Percentiles rank a stretch among this genome's conserved stretches.
These are phyloP conservation scores for Boletus speciosus DNA, from an alignment of 768 basidiomycete genomes.

Conservation along the genomic window DNA sequence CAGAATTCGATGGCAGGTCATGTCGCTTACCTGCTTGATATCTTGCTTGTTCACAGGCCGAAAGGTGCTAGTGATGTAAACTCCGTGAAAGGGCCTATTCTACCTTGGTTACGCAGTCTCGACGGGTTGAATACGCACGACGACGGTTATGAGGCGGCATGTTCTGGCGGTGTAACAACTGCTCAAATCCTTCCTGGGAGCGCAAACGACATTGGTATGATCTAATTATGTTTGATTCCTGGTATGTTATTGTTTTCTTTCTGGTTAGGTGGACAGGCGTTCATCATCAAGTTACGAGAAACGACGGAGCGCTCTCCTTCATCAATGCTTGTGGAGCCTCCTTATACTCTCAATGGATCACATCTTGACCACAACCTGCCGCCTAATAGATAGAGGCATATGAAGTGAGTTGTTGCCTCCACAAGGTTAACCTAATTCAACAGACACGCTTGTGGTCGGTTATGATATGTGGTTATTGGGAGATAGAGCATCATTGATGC, in stretches of 20 bases:
- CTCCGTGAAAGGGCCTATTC: conserved; percentile 52
- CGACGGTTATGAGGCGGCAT: conserved; percentile 36
- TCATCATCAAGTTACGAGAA: conserved; percentile 47
- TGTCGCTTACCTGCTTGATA: background rate
- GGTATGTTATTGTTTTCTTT: background rate
- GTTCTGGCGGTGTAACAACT: conserved; percentile 47
- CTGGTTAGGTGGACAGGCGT: conserved; percentile 45
- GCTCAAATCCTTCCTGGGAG: conserved; percentile 50
- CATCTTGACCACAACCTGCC: conserved; percentile 16
- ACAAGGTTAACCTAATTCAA: background rate
- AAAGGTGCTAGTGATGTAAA: conserved; percentile 53
- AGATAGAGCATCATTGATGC: background rate
- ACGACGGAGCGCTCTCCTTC: conserved; percentile 46
- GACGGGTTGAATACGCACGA: conserved; percentile 49
- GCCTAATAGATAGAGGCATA: conserved; percentile 26
- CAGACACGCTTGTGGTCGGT: conserved; percentile 43
- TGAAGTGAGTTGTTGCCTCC: conserved; percentile 19
- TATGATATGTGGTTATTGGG: background rate
- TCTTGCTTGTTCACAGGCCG: background rate
- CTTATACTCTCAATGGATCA: conserved; percentile 37
- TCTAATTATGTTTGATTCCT: background rate
- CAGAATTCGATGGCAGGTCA: conserved; percentile 28
- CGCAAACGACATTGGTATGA: conserved; percentile 22
- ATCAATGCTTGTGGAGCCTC: conserved; percentile 49
- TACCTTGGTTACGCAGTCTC: conserved; percentile 57